These are phyloP conservation scores for Crepidotus variabilis DNA, from an alignment of 768 basidiomycete species.

Conservation along the genomic window DNA sequence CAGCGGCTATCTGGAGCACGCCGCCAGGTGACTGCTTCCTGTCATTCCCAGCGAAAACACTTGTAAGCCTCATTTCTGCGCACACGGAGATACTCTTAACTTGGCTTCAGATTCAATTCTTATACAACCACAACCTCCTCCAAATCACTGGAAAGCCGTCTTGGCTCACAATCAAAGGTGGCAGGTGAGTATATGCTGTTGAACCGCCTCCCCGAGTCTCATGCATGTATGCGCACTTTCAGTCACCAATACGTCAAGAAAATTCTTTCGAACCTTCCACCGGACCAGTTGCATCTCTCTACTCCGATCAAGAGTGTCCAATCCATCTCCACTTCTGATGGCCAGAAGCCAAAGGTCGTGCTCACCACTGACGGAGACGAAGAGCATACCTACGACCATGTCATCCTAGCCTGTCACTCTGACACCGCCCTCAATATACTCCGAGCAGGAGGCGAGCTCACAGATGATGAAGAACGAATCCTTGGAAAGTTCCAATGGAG, in stretches of 20 bases:
- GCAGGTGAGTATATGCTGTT: conserved; percentile 45
- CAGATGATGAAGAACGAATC: conserved; percentile 49
- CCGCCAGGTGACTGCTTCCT: conserved; percentile 65
- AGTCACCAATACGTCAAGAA: conserved; percentile 66
- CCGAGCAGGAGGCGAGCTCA: conserved; percentile 44
- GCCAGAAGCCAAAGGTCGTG: conserved; percentile 25
- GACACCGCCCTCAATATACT: conserved; percentile 55
- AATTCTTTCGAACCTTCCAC: conserved; percentile 53
- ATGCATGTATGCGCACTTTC: neutral
- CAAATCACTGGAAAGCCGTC: conserved; percentile 69
- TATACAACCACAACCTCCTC: conserved; percentile 73
- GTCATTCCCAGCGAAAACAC: conserved; percentile 67
- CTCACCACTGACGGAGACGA: conserved; percentile 46
- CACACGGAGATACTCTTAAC: neutral
- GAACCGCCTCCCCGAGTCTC: neutral
- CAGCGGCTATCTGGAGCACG: conserved; percentile 78
- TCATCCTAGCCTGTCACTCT: conserved; percentile 73
- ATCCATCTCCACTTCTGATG: conserved; percentile 17
- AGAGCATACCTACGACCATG: conserved; percentile 55
- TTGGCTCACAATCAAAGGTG: conserved; percentile 71
- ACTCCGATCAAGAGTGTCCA: conserved; percentile 49
- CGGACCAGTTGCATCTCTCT: conserved; percentile 52
- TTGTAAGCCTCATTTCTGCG: conserved; percentile 33
- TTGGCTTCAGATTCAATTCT: conserved; percentile 51
- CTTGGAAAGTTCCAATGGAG: conserved; percentile 64